Evolutionary conservation across 371 early-diverging fungal genomes (phyloP).

Genomic region (Thermomucor indicae-seudaticae): DNA sequence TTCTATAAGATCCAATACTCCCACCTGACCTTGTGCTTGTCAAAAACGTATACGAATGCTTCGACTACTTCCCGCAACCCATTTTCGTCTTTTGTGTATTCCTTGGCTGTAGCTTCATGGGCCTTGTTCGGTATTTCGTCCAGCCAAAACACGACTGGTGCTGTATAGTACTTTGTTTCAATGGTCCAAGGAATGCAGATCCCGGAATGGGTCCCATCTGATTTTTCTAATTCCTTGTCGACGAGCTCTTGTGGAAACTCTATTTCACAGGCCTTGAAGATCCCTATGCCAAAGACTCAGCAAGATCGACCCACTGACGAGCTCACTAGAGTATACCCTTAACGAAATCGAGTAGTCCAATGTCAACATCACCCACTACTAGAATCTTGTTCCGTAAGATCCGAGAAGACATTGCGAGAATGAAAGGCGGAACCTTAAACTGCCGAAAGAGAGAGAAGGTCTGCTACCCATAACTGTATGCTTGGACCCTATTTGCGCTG

Average conservation of each 20-base stretch:
- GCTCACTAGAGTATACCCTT: slow-evolving; percentile 30
- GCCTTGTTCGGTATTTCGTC: slow-evolving; percentile 45
- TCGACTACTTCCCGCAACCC: slow-evolving; percentile 60
- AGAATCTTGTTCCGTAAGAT: slow-evolving; percentile 54
- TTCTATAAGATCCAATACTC: not conserved
- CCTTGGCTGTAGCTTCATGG: slow-evolving; percentile 34
- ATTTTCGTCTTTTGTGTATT: slow-evolving; percentile 40
- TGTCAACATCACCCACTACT: slow-evolving; percentile 47
- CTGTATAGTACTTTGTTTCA: slow-evolving; percentile 73
- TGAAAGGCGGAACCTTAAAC: too few species aligned
- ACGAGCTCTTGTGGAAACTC: slow-evolving; percentile 20
- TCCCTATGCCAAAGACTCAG: slow-evolving; percentile 10
- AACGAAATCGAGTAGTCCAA: slow-evolving; percentile 44
- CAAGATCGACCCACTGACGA: not conserved
- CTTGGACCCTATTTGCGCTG: too few species aligned
- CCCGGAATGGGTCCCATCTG: slow-evolving; percentile 37
- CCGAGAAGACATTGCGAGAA: too few species aligned
- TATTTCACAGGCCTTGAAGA: slow-evolving; percentile 21
- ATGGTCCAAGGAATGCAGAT: slow-evolving; percentile 60
- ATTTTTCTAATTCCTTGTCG: slow-evolving; percentile 21
- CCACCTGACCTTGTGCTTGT: slow-evolving; percentile 40
- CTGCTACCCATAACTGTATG: too few species aligned
- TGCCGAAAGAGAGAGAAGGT: too few species aligned
- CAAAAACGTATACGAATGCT: slow-evolving; percentile 64
- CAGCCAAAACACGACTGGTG: slow-evolving; percentile 65